Evolutionary conservation across 495 filamentous ascomycete genomes (phyloP).

Genomic region (Annulohypoxylon maeteangense): DNA sequence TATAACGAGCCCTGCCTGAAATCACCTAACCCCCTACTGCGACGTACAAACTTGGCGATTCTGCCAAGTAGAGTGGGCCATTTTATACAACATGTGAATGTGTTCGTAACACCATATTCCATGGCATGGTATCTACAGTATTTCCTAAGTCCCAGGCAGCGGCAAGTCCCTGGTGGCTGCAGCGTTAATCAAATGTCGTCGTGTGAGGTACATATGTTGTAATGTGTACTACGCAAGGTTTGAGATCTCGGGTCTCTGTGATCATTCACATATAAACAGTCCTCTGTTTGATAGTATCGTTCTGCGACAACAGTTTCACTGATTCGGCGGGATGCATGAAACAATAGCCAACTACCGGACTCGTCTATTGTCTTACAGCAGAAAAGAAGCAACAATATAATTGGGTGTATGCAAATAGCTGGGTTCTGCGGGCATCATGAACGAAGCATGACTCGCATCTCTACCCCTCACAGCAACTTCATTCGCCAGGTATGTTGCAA

Average conservation of each 20-base stretch:
- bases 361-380: conserved; percentile 12
- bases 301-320: neutral
- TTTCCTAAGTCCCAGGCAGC: neutral
- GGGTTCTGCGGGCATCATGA: conserved; percentile 10
- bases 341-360: neutral
- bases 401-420: conserved; percentile 1
- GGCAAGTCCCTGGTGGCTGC: neutral
- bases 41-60: conserved; percentile 6
- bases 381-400: neutral
- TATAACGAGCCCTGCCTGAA: conserved; percentile 9
- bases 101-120: neutral
- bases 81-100: neutral
- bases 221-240: neutral
- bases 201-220: neutral
- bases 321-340: neutral
- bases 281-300: neutral
- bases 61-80: conserved; percentile 1
- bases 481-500: neutral
- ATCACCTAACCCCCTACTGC: neutral
- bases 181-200: neutral
- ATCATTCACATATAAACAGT: neutral
- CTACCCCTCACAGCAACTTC: conserved; percentile 11
- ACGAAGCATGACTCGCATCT: conserved; percentile 22
- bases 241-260: neutral
- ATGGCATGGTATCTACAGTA: neutral